phyloP scores from a whole-genome alignment of 257 asterid species.

The Oldenlandia corymbosa region DNA sequence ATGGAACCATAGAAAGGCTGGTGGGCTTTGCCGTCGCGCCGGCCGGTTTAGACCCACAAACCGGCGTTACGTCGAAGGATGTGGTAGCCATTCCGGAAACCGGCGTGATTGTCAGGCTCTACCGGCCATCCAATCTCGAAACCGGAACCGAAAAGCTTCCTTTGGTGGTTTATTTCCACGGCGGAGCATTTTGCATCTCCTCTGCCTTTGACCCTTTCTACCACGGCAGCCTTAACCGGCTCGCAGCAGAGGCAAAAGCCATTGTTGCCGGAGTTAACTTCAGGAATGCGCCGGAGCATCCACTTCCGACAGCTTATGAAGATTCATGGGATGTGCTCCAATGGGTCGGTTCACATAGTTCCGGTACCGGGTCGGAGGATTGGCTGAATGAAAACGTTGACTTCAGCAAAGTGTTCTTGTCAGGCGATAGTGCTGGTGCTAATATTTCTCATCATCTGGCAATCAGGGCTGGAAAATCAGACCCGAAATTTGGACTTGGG shows the following conservation, averaged over 20 bases:
- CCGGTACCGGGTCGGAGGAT: conserved; percentile 14
- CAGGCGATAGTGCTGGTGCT: conserved; percentile 91
- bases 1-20: conserved; percentile 52
- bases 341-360: conserved; percentile 37
- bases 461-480: conserved; percentile 20
- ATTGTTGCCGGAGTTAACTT: conserved; percentile 48
- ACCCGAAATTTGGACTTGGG: conserved; percentile 11
- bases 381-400: conserved; percentile 50
- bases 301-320: conserved; percentile 61
- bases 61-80: conserved; percentile 57
- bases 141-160: conserved; percentile 36
- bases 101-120: conserved; percentile 51
- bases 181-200: conserved; percentile 66
- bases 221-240: conserved; percentile 42
- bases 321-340: conserved; percentile 57
- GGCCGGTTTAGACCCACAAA: conserved; percentile 34
- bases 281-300: conserved; percentile 59
- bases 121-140: conserved; percentile 30
- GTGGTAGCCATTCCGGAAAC: conserved; percentile 28
- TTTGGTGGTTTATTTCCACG: conserved; percentile 63
- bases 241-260: conserved; percentile 40
- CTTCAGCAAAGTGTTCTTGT: conserved; percentile 43
- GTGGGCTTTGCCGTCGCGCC: conserved; percentile 42
- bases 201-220: conserved; percentile 50
- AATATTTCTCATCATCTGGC: conserved; percentile 64